Percentiles rank a stretch among this genome's conserved stretches.
These are phyloP conservation scores for Hyaloraphidium curvatum DNA, from an alignment of 192 early-diverging fungal species.

Conservation along the genomic window DNA sequence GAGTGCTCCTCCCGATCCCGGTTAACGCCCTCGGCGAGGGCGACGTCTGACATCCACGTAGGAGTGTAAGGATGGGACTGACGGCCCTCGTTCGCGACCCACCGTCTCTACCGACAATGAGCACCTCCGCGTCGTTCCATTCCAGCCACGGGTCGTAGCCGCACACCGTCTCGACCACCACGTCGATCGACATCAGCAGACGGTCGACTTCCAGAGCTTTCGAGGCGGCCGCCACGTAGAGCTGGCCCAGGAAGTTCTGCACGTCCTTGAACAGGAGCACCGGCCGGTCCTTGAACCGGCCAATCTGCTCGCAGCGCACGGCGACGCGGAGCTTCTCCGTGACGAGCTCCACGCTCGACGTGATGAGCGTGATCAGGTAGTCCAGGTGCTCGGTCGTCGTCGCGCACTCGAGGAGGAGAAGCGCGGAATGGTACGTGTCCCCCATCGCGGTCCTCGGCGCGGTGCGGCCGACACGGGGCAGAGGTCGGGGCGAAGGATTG, in stretches of 20 bases:
- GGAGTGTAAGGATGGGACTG: background rate
- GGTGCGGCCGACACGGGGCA: too few relatives aligned
- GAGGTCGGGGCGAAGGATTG: too few relatives aligned
- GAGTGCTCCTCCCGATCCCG: background rate
- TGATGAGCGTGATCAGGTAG: too few relatives aligned
- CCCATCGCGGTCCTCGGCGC: too few relatives aligned
- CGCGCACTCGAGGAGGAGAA: too few relatives aligned
- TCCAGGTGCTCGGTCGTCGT: too few relatives aligned
- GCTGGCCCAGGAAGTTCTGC: background rate
- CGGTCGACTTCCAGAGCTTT: conserved; percentile 15
- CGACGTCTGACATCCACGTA: background rate
- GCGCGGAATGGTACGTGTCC: too few relatives aligned
- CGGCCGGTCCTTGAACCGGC: background rate
- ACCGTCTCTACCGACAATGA: conserved; percentile 23
- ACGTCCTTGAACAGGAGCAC: background rate
- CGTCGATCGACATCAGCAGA: conserved; percentile 29
- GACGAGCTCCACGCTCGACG: too few relatives aligned
- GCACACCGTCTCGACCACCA: conserved; percentile 36
- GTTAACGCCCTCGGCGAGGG: background rate
- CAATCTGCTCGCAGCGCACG: background rate
- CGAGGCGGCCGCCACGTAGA: conserved; percentile 32
- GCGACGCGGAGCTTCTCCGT: background rate
- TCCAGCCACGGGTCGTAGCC: conserved; percentile 30
- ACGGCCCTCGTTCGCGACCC: background rate
- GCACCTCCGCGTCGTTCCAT: conserved; percentile 11